These are phyloP conservation scores for Cytospora paraplurivora DNA, from an alignment of 2,329 filamentous ascomycete species.

Conservation along the genomic window DNA sequence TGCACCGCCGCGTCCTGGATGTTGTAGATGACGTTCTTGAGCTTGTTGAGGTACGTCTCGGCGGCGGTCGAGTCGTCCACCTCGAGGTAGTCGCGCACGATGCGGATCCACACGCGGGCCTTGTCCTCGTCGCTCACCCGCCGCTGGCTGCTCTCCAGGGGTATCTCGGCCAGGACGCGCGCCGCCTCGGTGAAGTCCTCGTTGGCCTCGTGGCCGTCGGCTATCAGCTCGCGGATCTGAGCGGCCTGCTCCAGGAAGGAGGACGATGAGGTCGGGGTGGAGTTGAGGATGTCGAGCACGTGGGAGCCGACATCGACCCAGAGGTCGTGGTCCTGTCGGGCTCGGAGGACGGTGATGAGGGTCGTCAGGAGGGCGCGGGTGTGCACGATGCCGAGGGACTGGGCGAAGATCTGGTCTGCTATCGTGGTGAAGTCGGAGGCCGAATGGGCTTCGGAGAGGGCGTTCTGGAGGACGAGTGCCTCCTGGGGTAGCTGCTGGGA, in stretches of 20 bases:
- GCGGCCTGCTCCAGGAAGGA: conserved; percentile 86
- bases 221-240: conserved; percentile 76
- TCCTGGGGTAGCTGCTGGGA: conserved; percentile 25
- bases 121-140: conserved; percentile 81
- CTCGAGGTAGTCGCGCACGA: conserved; percentile 91
- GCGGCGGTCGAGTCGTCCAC: conserved; percentile 87
- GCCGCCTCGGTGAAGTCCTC: conserved; percentile 83
- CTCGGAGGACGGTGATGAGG: conserved; percentile 66
- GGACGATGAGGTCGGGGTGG: conserved; percentile 55
- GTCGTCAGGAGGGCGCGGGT: conserved; percentile 69
- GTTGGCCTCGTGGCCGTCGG: conserved; percentile 77
- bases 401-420: conserved; percentile 66
- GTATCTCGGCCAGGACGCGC: conserved; percentile 76
- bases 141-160: conserved; percentile 86
- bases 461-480: conserved; percentile 20
- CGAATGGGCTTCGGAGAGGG: conserved; percentile 22
- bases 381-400: conserved; percentile 74
- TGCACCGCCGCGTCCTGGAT: conserved; percentile 73
- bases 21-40: conserved; percentile 87
- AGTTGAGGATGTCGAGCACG: conserved; percentile 67
- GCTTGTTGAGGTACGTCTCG: conserved; percentile 87
- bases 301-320: conserved; percentile 77
- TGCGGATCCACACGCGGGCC: conserved; percentile 86
- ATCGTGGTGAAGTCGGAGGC: conserved; percentile 66
- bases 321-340: conserved; percentile 61